phyloP scores from a whole-genome alignment of 75 land plant species.

The Pseudotsuga menziesii region DNA sequence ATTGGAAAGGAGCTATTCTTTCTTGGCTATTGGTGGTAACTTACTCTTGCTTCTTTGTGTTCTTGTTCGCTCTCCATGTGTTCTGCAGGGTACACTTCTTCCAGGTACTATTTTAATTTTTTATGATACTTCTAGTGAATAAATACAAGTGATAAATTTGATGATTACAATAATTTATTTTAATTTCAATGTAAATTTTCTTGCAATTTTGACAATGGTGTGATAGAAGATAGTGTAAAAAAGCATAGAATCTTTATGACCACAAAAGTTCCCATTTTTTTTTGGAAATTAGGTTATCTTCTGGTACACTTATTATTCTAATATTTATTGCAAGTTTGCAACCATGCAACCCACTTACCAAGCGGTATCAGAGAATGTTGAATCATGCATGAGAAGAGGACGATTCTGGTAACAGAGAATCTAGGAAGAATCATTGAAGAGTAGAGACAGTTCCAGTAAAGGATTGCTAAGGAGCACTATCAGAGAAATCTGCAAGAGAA shows the following conservation, averaged over 20 bases:
- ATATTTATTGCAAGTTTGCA: no score
- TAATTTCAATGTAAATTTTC: neutral
- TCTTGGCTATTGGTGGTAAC: neutral
- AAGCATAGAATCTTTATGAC: neutral
- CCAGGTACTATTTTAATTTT: neutral
- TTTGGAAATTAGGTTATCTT: neutral
- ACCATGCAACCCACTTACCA: no score
- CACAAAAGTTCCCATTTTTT: neutral
- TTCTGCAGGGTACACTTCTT: conserved; percentile 9
- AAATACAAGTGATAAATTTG: neutral
- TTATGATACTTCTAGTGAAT: neutral
- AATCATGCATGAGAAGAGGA: no score
- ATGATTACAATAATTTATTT: neutral
- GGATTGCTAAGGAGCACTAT: no score
- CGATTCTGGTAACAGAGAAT: no score
- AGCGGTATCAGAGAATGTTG: no score
- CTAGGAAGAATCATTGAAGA: no score
- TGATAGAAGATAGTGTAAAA: neutral
- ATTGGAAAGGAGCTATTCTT: neutral
- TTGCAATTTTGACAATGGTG: neutral
- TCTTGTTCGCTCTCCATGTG: neutral
- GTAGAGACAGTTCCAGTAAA: no score
- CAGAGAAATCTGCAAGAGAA: no score
- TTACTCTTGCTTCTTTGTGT: neutral
- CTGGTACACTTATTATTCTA: neutral